Evolutionary conservation across 495 filamentous ascomycete species (phyloP), one percentile per base, ranked within the genome.

Genomic region (Daldinia decipiens): DNA sequence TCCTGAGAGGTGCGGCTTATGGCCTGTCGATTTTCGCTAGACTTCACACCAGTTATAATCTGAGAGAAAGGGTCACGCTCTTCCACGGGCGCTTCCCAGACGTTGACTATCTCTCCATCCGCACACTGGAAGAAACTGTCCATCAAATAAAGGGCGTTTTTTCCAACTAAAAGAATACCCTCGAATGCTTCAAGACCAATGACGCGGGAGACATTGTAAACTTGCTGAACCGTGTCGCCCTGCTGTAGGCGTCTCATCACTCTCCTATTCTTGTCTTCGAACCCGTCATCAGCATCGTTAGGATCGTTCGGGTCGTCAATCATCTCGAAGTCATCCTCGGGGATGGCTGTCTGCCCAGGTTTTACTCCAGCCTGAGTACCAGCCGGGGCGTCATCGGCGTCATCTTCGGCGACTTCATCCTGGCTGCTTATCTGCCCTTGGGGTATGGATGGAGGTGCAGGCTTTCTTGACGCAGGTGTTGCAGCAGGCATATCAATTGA

Each of bases 251-350:
- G 97, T 63, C 95, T 85, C 92, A 98, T 94, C 54, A 99, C 95
- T 79, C 96, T 98, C 15, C 95, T 84, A 74, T 99, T 98, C 81
- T 97, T 98, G 76, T 99, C 95, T 79, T 98, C 95, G 73, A 93
- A 97, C 11, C 89, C 90, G 60, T 96, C 95, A 15, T 92, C 87
- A 52, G 89, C 92, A 53, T 92, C 88, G n/a, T 87, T 87, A 6
- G 90, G 90, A 64, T 97, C 94, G 71, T 87, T 86, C 0, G 86
- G 87, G 61, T 89, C 87, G 65, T 97, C 93, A 40, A 99, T 90
- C 73, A 99, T 87, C 80, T 99, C 95, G 71, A 95, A 99, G 59
- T 94, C 95, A 56, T 98, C 95, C 59, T 97, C 94, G 2, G 88
- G 81, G 54, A 85, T 76, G 39, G 85, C 75, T 7, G 78, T 64